These are phyloP conservation scores for Ascochyta viciae-villosae DNA, from an alignment of 2,329 filamentous ascomycete species.

Conservation along the genomic window DNA sequence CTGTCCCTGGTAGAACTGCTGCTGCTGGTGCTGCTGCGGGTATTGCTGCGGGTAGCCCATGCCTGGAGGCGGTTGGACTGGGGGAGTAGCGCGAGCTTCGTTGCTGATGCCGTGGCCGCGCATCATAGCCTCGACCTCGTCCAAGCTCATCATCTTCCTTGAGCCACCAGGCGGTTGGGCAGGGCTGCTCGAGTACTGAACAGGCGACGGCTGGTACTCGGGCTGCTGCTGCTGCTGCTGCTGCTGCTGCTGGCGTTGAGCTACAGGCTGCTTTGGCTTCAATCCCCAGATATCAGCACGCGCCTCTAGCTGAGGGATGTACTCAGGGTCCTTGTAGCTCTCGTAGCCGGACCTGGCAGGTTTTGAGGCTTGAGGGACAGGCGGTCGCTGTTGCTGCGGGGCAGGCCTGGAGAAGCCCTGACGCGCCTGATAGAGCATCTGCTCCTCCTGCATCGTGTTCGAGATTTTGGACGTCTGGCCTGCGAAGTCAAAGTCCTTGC, in stretches of 20 bases:
- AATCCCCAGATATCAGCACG: slow-evolving; percentile 94
- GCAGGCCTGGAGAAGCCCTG: slow-evolving; percentile 55
- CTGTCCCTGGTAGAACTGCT: slow-evolving; percentile 40
- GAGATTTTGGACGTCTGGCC: slow-evolving; percentile 88
- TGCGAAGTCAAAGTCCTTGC: slow-evolving; percentile 97
- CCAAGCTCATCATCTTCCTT: slow-evolving; percentile 90
- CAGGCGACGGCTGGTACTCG: slow-evolving; percentile 22
- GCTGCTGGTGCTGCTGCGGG: slow-evolving; percentile 24
- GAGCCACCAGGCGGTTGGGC: slow-evolving; percentile 34
- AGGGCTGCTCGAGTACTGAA: slow-evolving; percentile 25
- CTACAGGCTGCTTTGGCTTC: slow-evolving; percentile 63
- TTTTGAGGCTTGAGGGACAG: slow-evolving; percentile 58
- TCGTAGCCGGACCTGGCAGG: slow-evolving; percentile 86
- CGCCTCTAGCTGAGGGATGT: slow-evolving; percentile 87
- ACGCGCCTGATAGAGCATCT: slow-evolving; percentile 80
- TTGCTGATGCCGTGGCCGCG: slow-evolving; percentile 66
- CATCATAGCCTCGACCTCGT: slow-evolving; percentile 96
- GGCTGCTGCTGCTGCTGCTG: slow-evolving; percentile 23
- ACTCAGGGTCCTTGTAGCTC: slow-evolving; percentile 83
- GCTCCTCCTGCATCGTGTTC: slow-evolving; percentile 87
- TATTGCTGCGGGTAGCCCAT: slow-evolving; percentile 28
- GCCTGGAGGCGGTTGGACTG: slow-evolving; percentile 34
- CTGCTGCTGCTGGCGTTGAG: slow-evolving; percentile 39
- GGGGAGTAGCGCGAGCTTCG: slow-evolving; percentile 28
- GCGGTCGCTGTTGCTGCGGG: slow-evolving; percentile 55